A percentile compares a stretch with the other conserved stretches of the same genome.
phyloP scores from a whole-genome alignment of 495 filamentous ascomycete species.

The Pseudoneurospora amorphoporcata region DNA sequence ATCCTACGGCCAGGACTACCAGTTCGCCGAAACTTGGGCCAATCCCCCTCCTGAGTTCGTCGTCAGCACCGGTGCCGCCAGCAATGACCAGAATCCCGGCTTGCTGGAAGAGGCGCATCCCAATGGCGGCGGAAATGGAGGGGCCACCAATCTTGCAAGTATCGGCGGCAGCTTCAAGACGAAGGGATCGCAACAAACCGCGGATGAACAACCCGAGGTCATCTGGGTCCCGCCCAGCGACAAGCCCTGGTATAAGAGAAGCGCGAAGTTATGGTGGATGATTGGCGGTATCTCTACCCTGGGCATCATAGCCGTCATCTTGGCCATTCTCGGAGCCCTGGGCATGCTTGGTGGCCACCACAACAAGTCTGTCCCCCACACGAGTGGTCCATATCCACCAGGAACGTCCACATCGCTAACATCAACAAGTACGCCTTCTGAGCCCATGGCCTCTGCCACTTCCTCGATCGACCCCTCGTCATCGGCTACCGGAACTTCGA shows the following conservation, averaged over 20 bases:
- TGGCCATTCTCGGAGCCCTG: slow-evolving; percentile 22
- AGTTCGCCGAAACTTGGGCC: slow-evolving; percentile 15
- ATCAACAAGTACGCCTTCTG: slow-evolving; percentile 1
- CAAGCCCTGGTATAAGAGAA: slow-evolving; percentile 17
- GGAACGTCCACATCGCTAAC: slow-evolving; percentile 5
- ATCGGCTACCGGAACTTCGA: slow-evolving; percentile 2
- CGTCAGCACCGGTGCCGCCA: background rate
- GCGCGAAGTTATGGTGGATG: slow-evolving; percentile 10
- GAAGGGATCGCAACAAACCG: slow-evolving; percentile 4
- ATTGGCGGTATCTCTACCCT: slow-evolving; percentile 8
- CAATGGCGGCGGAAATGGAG: slow-evolving; percentile 1
- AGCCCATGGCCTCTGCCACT: background rate
- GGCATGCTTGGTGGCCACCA: slow-evolving; percentile 1
- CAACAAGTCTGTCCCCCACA: slow-evolving; percentile 4
- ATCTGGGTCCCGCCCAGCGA: slow-evolving; percentile 12
- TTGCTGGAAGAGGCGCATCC: background rate
- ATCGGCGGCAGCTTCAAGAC: background rate
- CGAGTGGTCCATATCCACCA: background rate
- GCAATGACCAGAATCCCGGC: background rate
- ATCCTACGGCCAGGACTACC: slow-evolving; percentile 14
- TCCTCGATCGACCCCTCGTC: background rate
- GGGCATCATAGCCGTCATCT: slow-evolving; percentile 13
- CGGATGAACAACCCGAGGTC: background rate
- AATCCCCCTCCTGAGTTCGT: slow-evolving; percentile 19
- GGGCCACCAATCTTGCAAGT: background rate